Conservation (phyloP, 2,329 filamentous ascomycete species). For the Cladosporium sphaerospermum region DNA sequence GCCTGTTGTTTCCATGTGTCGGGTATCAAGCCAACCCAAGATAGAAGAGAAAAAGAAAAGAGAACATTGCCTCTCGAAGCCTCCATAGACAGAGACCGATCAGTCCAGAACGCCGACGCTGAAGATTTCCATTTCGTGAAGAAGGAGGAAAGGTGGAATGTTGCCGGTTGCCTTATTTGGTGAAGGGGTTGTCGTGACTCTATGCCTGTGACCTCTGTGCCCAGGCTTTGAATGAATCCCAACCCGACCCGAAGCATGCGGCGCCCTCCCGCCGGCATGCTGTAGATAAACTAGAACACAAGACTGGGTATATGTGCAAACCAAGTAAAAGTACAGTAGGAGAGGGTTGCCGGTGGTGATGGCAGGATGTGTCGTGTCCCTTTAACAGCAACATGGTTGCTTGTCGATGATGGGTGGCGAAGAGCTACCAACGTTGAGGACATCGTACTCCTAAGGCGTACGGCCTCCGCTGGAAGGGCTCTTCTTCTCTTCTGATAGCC, state of each 20-base stretch:
- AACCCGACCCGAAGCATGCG: not conserved
- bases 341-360: not conserved
- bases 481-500: constrained; percentile 27
- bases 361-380: not conserved
- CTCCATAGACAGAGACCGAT: not conserved
- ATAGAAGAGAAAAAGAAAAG: too few relatives aligned
- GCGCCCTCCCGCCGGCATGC: constrained; percentile 10
- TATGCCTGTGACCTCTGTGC: too few relatives aligned
- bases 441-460: not conserved
- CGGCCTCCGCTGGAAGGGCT: constrained; percentile 1
- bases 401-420: not conserved
- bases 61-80: too few relatives aligned
- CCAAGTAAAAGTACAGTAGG: constrained; percentile 9
- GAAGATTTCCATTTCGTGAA: not conserved
- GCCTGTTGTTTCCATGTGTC: too few relatives aligned
- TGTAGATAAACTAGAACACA: constrained; percentile 5
- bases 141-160: too few relatives aligned
- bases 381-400: not conserved
- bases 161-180: too few relatives aligned
- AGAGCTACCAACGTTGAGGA: not conserved
- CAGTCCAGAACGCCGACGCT: not conserved
- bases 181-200: too few relatives aligned
- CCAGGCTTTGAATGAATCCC: too few relatives aligned
- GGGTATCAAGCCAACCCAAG: too few relatives aligned
- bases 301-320: constrained; percentile 12